phyloP scores from a whole-genome alignment of 305 asterid genomes.

The Fraxinus paxiana region DNA sequence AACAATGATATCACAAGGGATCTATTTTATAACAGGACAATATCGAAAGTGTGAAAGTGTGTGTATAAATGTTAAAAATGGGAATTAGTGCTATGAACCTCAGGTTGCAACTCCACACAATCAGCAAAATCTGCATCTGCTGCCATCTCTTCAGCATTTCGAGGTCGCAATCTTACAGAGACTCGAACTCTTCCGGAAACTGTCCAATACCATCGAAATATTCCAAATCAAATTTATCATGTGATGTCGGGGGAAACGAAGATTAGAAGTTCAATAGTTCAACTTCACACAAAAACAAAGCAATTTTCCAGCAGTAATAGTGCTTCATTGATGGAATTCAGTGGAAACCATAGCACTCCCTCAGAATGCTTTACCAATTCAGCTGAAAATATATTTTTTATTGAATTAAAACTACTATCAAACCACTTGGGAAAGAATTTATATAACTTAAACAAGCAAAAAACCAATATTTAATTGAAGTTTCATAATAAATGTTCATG shows the following conservation, averaged over 20 bases:
- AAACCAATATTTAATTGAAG: not conserved
- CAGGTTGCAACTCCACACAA: constrained; percentile 97
- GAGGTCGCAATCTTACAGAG: constrained; percentile 88
- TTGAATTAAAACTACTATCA: not conserved
- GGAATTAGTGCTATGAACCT: constrained; percentile 42
- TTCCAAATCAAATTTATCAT: constrained; percentile 6
- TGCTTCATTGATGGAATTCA: not conserved
- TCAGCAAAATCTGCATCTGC: constrained; percentile 99
- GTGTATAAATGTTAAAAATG: constrained; percentile 9
- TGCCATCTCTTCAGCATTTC: constrained; percentile 78
- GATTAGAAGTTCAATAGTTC: constrained; percentile 11
- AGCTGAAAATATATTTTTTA: not conserved
- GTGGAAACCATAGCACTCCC: constrained; percentile 1
- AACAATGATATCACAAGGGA: constrained; percentile 4
- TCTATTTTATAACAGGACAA: not conserved
- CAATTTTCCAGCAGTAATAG: not conserved
- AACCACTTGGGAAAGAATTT: not conserved
- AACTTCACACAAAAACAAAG: not conserved
- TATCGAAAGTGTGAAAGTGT: not conserved
- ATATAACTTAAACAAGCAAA: constrained; percentile 13
- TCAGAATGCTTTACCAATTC: constrained; percentile 12
- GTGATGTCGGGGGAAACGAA: constrained; percentile 7
- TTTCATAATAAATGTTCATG: not conserved
- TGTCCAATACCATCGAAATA: constrained; percentile 22
- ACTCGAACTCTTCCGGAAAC: constrained; percentile 96